A percentile compares a stretch with the other conserved stretches of the same genome.
These are phyloP conservation scores for Chlorella sp. DNA, from an alignment of 139 green algal species.

Conservation along the genomic window DNA sequence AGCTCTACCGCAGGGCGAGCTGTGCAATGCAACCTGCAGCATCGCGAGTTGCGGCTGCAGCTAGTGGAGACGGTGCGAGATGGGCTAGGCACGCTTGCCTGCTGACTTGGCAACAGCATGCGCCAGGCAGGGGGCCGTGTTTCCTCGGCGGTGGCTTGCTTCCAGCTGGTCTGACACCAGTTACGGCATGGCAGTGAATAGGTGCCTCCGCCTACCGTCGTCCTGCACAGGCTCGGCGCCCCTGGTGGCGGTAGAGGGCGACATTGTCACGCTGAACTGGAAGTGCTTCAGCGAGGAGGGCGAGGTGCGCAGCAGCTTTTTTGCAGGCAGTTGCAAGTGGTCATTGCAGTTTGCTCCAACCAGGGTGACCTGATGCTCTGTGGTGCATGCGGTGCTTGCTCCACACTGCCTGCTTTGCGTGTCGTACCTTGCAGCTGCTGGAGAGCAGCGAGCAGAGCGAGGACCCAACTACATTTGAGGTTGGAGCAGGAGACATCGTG, in stretches of 20 bases:
- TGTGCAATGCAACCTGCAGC: neutral
- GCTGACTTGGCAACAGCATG: no score
- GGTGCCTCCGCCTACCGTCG: no score
- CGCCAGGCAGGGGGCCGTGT: no score
- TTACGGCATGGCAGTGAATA: no score
- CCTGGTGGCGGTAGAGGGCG: constrained; percentile 57
- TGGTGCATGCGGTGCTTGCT: neutral
- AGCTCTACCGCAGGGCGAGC: neutral
- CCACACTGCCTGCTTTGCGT: neutral
- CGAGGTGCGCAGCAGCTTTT: constrained; percentile 47
- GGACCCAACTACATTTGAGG: constrained; percentile 84
- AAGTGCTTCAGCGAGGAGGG: constrained; percentile 63
- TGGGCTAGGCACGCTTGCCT: no score
- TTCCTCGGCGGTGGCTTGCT: no score
- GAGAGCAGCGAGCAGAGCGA: constrained; percentile 53
- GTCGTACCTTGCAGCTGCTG: constrained; percentile 34
- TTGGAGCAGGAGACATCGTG: constrained; percentile 85
- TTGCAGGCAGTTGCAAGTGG: no score
- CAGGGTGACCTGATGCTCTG: no score
- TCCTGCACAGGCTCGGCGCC: neutral
- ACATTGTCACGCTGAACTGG: constrained; percentile 72
- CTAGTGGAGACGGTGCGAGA: no score
- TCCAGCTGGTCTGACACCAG: no score
- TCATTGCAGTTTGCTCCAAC: no score
- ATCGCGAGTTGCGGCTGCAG: neutral